Base-by-base conservation (phyloP, 2,329 filamentous ascomycete species). In the Chaetomium olivaceum region DNA sequence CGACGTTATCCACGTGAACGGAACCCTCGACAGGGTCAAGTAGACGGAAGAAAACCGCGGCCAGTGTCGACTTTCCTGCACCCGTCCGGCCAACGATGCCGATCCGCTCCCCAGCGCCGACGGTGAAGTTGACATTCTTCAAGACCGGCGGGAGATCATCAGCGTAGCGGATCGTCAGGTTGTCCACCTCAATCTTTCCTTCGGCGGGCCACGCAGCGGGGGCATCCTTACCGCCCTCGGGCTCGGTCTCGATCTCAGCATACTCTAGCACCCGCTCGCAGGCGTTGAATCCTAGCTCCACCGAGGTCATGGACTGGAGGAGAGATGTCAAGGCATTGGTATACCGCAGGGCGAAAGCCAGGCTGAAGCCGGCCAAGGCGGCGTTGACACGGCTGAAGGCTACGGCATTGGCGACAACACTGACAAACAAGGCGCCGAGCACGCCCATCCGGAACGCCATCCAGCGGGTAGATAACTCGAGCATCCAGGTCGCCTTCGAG, bases 81-180 rank as follows among this genome's bases (percentile, higher is more conserved):
- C 87, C 87, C 0, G 87, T 89, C 6, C 87, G 83, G 7, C 87
- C 87, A 2, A 89, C 86, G 2, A 90, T 81, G 25, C 87, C 87
- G 62, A 90, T 85, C 39, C 86, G 81, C 75, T 89, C 86, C n/a
- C 87, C 87, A 6, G 76, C 70, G 29, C 73, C 67, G 36, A 80
- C 73, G n/a, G 64, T 69, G 64, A 80, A 80, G 51, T 72, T 76
- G 27, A 81, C 69, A 25, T 74, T 72, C 67, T 77, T 77, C 58
- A 81, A 68, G 0, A 80, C 77, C 0, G 76, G 74, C 12, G 77
- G 77, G 4, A 80, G 69, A 33, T 76, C 74, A 1, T 72, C 67
- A 2, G 76, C 75, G 67, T 81, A 80, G 27, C 70, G 70, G 14
- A 77, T 76, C 2, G 76, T 76, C 48, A 82, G 64, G 61, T 79